Base-by-base conservation (phyloP, 2,329 filamentous ascomycete genomes). In the Amauroascus verrucosus region DNA sequence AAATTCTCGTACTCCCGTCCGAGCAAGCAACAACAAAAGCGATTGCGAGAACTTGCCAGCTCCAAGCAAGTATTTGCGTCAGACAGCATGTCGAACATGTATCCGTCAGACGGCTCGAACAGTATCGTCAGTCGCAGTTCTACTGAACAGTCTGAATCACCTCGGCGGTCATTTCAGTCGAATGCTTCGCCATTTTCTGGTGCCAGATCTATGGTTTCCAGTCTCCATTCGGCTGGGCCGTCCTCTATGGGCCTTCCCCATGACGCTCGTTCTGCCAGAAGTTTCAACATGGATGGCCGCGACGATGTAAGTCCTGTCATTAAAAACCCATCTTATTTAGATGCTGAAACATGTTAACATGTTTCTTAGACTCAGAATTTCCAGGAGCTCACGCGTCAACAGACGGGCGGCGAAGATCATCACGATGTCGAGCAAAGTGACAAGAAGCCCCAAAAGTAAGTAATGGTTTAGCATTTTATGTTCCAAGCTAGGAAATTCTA, bases 1-100 rank as follows among this genome's bases (percentile, higher is more conserved):
- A 98, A 98, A 67, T 87, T 98, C 70, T 88, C 84, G 49, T 87
- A 88, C 64, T 88, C 95, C 65, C 82, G 89, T 3, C 90, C 91
- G 1, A 87, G 76, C 58, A 86, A 83, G 50, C 83, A 86, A 55
- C 86, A 93, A 65, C 83, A 88, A 63, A 85, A 77, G 63, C 83
- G 85, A 57, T 77, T 94, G 32, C 82, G 90, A 40, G 89, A 96
- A 67, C 75, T 95, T 54, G 88, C 87, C n/a, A 90, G 81, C 55
- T 86, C 81, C 62, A 85, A 83, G 33, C 82, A 85, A 18, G 75
- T 91, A 37, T 71, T 83, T 40, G 57, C 77, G 75, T 62, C 66
- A 35, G 49, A 57, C 35, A 54, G 43, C 14, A 18, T 51, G 13
- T 47, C 50, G n/a, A 56, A 50, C 26, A 49, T 47, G 1, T 50